A percentile compares a stretch with the other conserved stretches of the same genome.
phyloP scores from a whole-genome alignment of 176 grass and related monocot genomes.

The Tuctoria greenei region DNA sequence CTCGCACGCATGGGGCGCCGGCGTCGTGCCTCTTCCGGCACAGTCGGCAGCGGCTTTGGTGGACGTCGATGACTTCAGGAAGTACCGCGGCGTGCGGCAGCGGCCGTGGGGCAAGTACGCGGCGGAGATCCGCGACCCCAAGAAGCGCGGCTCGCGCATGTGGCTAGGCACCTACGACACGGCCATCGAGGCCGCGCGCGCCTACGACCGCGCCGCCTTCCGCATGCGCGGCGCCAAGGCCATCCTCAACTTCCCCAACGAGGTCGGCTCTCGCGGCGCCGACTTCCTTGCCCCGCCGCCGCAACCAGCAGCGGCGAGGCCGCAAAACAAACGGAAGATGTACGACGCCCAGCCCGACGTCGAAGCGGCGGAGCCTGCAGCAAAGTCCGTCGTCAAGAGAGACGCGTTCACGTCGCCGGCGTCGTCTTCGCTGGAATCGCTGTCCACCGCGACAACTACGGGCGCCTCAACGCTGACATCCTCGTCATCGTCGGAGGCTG shows the following conservation, averaged over 20 bases:
- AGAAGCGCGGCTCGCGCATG: constrained; percentile 65
- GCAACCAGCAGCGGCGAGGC: too few species aligned
- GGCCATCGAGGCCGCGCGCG: constrained; percentile 72
- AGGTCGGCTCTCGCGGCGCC: constrained; percentile 43
- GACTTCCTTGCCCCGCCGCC: constrained; percentile 24
- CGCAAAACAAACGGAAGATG: constrained; percentile 38
- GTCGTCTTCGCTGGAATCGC: constrained; percentile 3
- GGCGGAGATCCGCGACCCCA: constrained; percentile 89
- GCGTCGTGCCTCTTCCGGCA: background rate
- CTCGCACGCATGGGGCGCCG: constrained; percentile 37
- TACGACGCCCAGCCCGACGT: background rate
- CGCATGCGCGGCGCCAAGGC: constrained; percentile 74
- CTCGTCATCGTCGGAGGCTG: constrained; percentile 6
- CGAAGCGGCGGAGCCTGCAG: background rate
- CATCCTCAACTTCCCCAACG: constrained; percentile 93
- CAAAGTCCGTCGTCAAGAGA: constrained; percentile 31
- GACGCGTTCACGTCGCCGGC: constrained; percentile 29
- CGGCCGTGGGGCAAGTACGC: constrained; percentile 93
- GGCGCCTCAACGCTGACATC: constrained; percentile 51
- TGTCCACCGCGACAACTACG: constrained; percentile 13
- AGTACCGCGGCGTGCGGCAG: constrained; percentile 84
- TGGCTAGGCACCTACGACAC: constrained; percentile 97
- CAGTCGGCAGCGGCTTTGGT: background rate
- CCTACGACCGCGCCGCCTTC: constrained; percentile 85
- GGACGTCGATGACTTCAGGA: constrained; percentile 43